These are phyloP conservation scores for Exophiala phaeomuriformis DNA, from an alignment of 2,329 filamentous ascomycete species.

Conservation along the genomic window DNA sequence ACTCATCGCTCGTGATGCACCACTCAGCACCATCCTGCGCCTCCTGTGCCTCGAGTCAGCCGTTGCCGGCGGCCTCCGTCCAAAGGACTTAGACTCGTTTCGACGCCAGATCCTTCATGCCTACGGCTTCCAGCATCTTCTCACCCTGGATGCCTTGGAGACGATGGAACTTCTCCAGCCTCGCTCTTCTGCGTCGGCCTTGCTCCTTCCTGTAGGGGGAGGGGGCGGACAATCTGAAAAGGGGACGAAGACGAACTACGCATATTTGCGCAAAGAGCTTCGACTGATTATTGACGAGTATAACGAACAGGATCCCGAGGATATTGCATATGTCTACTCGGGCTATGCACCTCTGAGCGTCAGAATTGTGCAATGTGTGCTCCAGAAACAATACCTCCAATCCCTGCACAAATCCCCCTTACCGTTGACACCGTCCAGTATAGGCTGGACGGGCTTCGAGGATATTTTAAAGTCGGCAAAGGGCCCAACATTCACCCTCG, in stretches of 20 bases:
- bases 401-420: constrained; percentile 60
- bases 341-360: constrained; percentile 92
- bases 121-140: constrained; percentile 89
- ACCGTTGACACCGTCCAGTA: constrained; percentile 53
- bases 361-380: constrained; percentile 80
- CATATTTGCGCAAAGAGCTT: constrained; percentile 74
- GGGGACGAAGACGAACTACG: constrained; percentile 81
- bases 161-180: constrained; percentile 81
- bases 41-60: constrained; percentile 87
- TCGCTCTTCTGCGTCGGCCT: constrained; percentile 67
- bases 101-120: constrained; percentile 81
- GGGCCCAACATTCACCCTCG: constrained; percentile 83
- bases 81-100: constrained; percentile 82
- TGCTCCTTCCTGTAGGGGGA: constrained; percentile 69
- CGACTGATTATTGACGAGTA: constrained; percentile 92
- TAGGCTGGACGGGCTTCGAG: constrained; percentile 91
- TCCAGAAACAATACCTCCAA: constrained; percentile 81
- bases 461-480: constrained; percentile 81
- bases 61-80: constrained; percentile 78
- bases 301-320: constrained; percentile 86
- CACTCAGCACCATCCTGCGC: constrained; percentile 72
- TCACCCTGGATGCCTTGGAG: constrained; percentile 81
- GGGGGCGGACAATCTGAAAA: constrained; percentile 36
- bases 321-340: constrained; percentile 96
- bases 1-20: constrained; percentile 79